A percentile compares a stretch with the other conserved stretches of the same genome.
phyloP scores from a whole-genome alignment of 495 filamentous ascomycete species.

The Neohortaea acidophila region DNA sequence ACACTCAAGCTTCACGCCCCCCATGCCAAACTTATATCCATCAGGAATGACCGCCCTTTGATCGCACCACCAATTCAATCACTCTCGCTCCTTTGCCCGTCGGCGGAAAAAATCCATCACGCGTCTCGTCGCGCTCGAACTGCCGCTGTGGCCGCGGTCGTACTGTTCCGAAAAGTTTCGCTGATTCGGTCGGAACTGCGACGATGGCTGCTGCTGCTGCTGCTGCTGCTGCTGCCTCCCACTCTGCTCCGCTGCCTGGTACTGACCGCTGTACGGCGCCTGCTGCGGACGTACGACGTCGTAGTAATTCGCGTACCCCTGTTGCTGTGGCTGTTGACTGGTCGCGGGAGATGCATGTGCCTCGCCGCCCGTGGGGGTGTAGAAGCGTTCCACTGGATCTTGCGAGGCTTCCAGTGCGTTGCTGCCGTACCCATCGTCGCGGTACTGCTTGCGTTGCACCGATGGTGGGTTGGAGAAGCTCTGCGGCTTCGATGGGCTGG shows the following conservation, averaged over 20 bases:
- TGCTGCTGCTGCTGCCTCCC: background rate
- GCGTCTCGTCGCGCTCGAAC: conserved; percentile 66
- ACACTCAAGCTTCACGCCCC: background rate
- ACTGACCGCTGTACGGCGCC: conserved; percentile 4
- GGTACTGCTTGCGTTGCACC: conserved; percentile 13
- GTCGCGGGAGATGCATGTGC: conserved; percentile 1
- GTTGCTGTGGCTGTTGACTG: conserved; percentile 3
- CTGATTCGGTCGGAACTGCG: conserved; percentile 26
- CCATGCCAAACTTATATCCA: background rate
- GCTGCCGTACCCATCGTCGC: conserved; percentile 14
- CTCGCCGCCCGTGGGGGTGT: conserved; percentile 9
- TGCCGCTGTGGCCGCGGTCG: conserved; percentile 68
- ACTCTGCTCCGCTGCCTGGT: conserved; percentile 2
- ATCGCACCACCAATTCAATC: conserved; percentile 3
- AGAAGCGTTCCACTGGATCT: conserved; percentile 15
- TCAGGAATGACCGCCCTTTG: background rate
- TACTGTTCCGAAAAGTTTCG: conserved; percentile 83
- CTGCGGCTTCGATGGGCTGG: conserved; percentile 3
- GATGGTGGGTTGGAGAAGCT: background rate
- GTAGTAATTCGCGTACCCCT: background rate
- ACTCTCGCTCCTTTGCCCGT: conserved; percentile 48
- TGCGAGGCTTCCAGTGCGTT: conserved; percentile 7
- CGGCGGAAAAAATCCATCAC: conserved; percentile 98
- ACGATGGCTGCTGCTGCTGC: background rate
- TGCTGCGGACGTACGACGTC: background rate